Evolutionary conservation across 1,284 basidiomycete genomes (phyloP), one percentile per base, ranked within the genome.

Genomic region (Ustilago nuda): DNA sequence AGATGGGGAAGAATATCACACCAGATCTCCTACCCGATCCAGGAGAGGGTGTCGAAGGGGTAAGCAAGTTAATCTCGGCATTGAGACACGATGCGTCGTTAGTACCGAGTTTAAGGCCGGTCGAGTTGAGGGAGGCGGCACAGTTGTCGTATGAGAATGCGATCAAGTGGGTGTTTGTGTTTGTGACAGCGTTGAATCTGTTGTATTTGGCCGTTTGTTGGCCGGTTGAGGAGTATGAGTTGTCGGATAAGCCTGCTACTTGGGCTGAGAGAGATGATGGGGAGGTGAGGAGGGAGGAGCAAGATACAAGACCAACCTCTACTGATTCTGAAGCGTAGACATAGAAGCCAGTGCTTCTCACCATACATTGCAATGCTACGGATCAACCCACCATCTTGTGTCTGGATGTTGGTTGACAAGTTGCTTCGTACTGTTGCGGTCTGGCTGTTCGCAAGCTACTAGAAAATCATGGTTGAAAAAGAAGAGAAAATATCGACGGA

Each of bases 161-260:
- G 54, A 88, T 98, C 79, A 91, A 90, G 80, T 90, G 91, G 73
- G 94, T 96, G 60, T 98, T 97, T 88, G 89, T 93, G 69, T 91
- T 91, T 80, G 91, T 92, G 5, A 90, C 92, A 91, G 83, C 88
- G 89, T 66, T 92, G 41, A 92, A 92, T 0, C 81, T 92, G 23
- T 15, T 69, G 32, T 74, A 74, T 17, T 17, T 82, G 17, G 36
- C 70, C 1, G 61, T 68, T 15, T 69, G 74, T 55, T 73, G 66
- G 66, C 58, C 58, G 32, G 66, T 73, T 3, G 62, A 73, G 50
- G 71, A 73, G 50, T 57, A 65, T 45, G 71, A 68, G 37, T 19
- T 73, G 57, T 64, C 67, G 58, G 67, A 70, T 12, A 70, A 70
- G 57, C 61, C 68, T 13, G 58, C 62, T 41, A 65, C 68, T 6